Percentiles rank a stretch among this genome's conserved stretches.
phyloP scores from a whole-genome alignment of 2,329 filamentous ascomycete genomes.

The Colletotrichum sp. region DNA sequence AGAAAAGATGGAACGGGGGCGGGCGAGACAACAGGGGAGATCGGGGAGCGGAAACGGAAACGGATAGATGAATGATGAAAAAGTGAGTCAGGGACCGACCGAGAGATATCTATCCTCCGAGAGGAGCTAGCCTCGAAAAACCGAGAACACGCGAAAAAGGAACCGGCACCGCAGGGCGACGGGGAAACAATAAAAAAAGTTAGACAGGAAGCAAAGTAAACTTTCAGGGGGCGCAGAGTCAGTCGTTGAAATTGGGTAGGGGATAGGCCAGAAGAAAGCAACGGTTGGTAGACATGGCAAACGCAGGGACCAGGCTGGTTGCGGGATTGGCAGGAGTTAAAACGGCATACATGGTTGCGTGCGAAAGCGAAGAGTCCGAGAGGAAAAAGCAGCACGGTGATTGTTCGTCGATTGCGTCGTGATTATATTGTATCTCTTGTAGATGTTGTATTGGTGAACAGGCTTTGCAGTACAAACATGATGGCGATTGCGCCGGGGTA shows the following conservation, averaged over 20 bases:
- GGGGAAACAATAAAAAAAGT: not conserved
- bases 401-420: not conserved
- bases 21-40: not conserved
- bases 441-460: not conserved
- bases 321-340: not conserved
- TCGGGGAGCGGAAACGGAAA: not conserved
- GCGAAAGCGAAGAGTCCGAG: not conserved
- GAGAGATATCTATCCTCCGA: not conserved
- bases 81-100: not conserved
- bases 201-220: not conserved
- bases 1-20: not conserved
- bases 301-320: not conserved
- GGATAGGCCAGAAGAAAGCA: not conserved
- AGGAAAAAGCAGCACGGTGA: not conserved
- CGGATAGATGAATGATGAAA: not conserved
- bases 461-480: not conserved
- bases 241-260: not conserved
- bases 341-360: not conserved
- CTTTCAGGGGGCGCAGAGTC: not conserved
- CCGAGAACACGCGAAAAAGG: not conserved
- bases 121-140: not conserved
- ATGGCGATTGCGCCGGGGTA: conserved; percentile 23
- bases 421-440: conserved; percentile 5
- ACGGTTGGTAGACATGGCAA: not conserved
- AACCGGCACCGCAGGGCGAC: not conserved